phyloP scores from a whole-genome alignment of 2,329 filamentous ascomycete species.

The Alternaria dauci region DNA sequence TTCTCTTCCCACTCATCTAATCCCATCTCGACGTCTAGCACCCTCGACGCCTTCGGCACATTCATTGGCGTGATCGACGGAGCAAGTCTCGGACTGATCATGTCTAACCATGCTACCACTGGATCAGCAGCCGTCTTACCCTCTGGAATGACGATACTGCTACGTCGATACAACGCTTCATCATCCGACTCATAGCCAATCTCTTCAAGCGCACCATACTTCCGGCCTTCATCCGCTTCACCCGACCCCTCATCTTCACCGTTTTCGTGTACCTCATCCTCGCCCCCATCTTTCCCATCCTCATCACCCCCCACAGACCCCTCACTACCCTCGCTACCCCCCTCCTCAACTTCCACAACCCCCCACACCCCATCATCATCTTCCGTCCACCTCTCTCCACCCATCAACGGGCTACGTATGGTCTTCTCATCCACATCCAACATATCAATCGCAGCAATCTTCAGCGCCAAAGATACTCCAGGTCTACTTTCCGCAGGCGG shows the following conservation, averaged over 20 bases:
- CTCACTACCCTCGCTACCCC: background rate
- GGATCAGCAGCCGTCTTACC: background rate
- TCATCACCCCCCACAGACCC: background rate
- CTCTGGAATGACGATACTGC: background rate
- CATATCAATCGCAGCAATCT: background rate
- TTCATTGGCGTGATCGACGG: background rate
- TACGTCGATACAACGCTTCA: background rate
- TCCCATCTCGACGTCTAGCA: too few species aligned
- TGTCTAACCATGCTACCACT: background rate
- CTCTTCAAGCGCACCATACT: background rate
- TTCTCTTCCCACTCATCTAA: background rate
- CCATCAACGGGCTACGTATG: background rate
- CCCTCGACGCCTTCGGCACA: too few species aligned
- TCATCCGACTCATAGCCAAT: background rate
- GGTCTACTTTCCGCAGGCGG: background rate
- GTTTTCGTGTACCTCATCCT: too few species aligned
- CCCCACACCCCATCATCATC: background rate
- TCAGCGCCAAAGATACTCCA: background rate
- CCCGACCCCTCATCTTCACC: too few species aligned
- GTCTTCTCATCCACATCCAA: background rate
- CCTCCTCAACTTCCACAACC: background rate
- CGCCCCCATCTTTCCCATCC: background rate
- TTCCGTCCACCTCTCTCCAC: background rate
- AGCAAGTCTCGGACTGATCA: background rate
- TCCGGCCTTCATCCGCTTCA: too few species aligned